A percentile compares a stretch with the other conserved stretches of the same genome.
These are phyloP conservation scores for Eimeria mitis DNA, from an alignment of 169 alveolate species.

Conservation along the genomic window DNA sequence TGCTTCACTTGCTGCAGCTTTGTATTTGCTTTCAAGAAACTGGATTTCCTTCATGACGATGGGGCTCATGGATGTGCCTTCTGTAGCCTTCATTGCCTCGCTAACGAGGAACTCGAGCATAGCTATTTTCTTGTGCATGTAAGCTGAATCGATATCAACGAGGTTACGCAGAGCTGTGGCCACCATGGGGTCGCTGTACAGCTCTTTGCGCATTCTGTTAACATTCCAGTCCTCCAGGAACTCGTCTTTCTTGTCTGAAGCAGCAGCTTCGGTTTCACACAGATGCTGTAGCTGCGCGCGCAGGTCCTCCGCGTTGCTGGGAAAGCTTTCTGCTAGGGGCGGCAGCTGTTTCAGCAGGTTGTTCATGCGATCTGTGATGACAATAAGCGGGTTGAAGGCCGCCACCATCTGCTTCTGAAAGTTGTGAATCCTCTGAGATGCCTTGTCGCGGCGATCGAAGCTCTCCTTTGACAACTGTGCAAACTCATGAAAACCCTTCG, in stretches of 20 bases:
- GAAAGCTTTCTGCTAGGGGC: neutral
- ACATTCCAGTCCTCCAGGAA: neutral
- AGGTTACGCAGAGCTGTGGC: neutral
- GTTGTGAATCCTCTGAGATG: neutral
- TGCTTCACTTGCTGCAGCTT: neutral
- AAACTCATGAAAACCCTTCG: neutral
- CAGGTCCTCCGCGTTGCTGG: neutral
- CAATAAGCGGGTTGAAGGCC: conserved; percentile 3
- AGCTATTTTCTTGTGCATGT: neutral
- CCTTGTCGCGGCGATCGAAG: conserved; percentile 19
- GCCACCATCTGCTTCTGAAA: conserved; percentile 13
- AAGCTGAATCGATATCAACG: neutral
- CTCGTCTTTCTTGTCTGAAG: neutral
- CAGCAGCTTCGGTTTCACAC: neutral
- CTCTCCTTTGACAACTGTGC: conserved; percentile 44
- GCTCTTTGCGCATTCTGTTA: conserved; percentile 2
- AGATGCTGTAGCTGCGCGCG: conserved; percentile 24
- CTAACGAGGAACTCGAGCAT: neutral
- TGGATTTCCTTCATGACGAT: neutral
- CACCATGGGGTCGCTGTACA: neutral
- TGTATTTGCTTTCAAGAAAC: neutral
- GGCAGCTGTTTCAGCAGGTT: neutral
- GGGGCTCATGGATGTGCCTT: neutral
- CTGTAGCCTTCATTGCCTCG: neutral
- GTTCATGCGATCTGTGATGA: conserved; percentile 1